Percentiles rank a stretch among this genome's conserved stretches.
These are phyloP conservation scores for Lentinula boryana DNA, from an alignment of 768 basidiomycete genomes.

Conservation along the genomic window DNA sequence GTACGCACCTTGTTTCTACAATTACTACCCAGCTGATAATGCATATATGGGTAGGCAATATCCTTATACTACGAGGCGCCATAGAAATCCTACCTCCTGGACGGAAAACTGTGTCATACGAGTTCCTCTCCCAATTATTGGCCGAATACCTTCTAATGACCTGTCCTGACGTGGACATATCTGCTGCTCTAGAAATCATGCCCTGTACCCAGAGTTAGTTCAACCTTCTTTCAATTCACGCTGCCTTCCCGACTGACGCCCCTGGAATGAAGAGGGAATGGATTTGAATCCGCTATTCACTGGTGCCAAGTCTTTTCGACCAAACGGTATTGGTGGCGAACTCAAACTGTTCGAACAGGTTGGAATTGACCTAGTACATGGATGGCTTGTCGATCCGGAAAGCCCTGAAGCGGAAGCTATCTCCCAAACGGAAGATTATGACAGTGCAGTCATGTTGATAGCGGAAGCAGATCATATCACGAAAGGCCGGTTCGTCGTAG, in stretches of 20 bases:
- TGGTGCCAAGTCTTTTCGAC: constrained; percentile 59
- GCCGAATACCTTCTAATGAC: constrained; percentile 72
- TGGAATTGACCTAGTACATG: constrained; percentile 78
- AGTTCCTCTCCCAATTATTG: constrained; percentile 76
- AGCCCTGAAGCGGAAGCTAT: constrained; percentile 54
- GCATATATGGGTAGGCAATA: constrained; percentile 55
- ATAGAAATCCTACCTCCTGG: constrained; percentile 65
- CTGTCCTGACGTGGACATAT: constrained; percentile 56
- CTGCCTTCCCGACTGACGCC: not conserved
- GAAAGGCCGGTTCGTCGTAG: constrained; percentile 50
- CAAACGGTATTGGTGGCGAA: constrained; percentile 64
- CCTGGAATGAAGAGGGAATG: constrained; percentile 59
- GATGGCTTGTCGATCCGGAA: constrained; percentile 79
- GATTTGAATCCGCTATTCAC: constrained; percentile 86
- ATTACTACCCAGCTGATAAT: constrained; percentile 4
- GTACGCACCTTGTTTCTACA: constrained; percentile 31
- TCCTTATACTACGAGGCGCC: constrained; percentile 79
- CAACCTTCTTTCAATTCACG: not conserved
- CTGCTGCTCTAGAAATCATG: constrained; percentile 69
- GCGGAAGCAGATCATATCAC: constrained; percentile 77
- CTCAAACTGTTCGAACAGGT: constrained; percentile 82
- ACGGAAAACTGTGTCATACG: constrained; percentile 73
- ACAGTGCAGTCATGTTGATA: constrained; percentile 65
- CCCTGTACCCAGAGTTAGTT: constrained; percentile 70
- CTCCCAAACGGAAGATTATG: constrained; percentile 56